Percentiles rank a stretch among this genome's conserved stretches.
Conservation (phyloP, 1,284 basidiomycete species). For the Ganoderma leucocontextum region DNA sequence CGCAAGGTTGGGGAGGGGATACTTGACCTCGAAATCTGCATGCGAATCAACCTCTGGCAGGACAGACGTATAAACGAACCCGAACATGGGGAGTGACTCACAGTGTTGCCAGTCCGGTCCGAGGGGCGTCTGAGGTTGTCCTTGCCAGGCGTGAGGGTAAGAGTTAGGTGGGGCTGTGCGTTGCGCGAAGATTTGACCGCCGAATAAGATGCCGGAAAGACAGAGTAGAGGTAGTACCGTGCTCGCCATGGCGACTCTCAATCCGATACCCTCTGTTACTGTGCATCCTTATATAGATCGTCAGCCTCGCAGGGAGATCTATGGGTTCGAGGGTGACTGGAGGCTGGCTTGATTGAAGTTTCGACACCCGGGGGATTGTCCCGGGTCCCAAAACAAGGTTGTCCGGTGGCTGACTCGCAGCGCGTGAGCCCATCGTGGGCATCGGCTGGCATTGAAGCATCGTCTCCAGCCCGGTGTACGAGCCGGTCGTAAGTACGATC, state of each 20-base stretch:
- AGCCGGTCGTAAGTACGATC: too few relatives aligned
- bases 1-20: slow-evolving; percentile 63
- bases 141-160: slow-evolving; percentile 37
- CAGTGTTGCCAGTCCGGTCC: slow-evolving; percentile 44
- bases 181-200: background rate
- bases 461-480: too few relatives aligned
- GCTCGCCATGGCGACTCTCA: background rate
- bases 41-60: background rate
- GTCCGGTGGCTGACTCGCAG: background rate
- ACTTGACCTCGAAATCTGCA: slow-evolving; percentile 39
- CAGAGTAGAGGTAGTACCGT: background rate
- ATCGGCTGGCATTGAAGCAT: too few relatives aligned
- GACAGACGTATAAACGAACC: too few relatives aligned
- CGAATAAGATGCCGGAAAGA: background rate
- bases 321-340: background rate
- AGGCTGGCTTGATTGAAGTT: background rate
- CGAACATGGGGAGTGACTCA: slow-evolving; percentile 24
- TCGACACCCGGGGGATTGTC: background rate
- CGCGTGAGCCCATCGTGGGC: background rate
- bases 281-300: background rate
- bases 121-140: slow-evolving; percentile 36
- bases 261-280: background rate
- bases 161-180: slow-evolving; percentile 23
- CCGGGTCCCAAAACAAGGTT: background rate
- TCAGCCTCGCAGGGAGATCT: background rate